These are phyloP conservation scores for Dendrocalamus latiflorus DNA, from an alignment of 202 grass and related monocot species.

Conservation along the genomic window DNA sequence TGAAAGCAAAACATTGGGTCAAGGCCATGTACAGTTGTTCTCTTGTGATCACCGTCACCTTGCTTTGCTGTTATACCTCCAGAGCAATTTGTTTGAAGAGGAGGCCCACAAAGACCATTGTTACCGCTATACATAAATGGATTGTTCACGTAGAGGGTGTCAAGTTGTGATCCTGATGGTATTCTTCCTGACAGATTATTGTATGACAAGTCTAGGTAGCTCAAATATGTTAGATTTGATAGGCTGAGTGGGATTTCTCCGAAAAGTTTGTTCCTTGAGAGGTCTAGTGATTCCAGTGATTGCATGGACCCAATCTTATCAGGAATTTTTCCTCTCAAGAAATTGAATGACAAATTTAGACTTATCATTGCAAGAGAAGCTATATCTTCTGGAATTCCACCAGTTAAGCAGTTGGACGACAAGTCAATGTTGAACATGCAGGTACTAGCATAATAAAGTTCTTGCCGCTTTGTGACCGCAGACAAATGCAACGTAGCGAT, in stretches of 20 bases:
- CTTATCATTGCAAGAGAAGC: neutral
- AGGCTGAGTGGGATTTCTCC: constrained; percentile 23
- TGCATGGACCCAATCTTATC: neutral
- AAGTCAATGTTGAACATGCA: too few relatives aligned
- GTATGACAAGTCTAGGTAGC: constrained; percentile 11
- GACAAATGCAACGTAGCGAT: too few relatives aligned
- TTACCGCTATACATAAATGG: too few relatives aligned
- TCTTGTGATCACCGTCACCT: neutral
- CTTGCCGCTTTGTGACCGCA: too few relatives aligned
- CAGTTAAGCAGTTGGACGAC: too few relatives aligned
- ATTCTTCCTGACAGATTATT: constrained; percentile 34
- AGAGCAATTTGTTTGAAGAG: neutral
- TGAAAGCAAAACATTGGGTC: neutral
- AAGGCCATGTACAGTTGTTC: too few relatives aligned
- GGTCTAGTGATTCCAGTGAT: constrained; percentile 29
- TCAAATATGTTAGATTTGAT: constrained; percentile 2
- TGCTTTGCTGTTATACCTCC: neutral
- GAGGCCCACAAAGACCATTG: constrained; percentile 1
- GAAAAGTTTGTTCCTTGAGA: constrained; percentile 27
- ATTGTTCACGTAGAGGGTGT: neutral
- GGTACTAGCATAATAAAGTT: too few relatives aligned
- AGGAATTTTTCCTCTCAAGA: neutral
- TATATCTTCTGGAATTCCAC: too few relatives aligned
- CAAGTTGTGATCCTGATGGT: constrained; percentile 31
- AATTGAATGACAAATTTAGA: constrained; percentile 30